These are phyloP conservation scores for Hypoxylon fuscum DNA, from an alignment of 495 filamentous ascomycete species.

Conservation along the genomic window DNA sequence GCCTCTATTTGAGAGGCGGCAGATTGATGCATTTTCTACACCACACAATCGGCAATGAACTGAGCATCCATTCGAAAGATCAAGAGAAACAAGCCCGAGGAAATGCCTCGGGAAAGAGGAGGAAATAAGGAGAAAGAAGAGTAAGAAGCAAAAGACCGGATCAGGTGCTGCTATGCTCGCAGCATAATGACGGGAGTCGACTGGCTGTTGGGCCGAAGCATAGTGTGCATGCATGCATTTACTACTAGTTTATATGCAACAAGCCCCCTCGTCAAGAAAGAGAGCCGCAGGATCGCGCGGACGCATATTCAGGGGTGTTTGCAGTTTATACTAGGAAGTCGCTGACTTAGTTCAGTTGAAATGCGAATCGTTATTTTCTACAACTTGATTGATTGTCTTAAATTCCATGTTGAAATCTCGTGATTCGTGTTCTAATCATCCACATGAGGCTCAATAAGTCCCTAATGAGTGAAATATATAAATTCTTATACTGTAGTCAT, in stretches of 20 bases:
- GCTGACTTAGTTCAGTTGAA: conserved; percentile 16
- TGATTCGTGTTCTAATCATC: not conserved
- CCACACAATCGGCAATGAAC: no score
- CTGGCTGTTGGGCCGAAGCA: conserved; percentile 3
- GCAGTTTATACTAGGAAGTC: conserved; percentile 11
- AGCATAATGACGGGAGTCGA: conserved; percentile 24
- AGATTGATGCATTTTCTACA: conserved; percentile 15
- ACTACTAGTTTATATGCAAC: conserved; percentile 19
- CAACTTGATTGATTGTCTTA: not conserved
- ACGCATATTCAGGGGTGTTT: conserved; percentile 9
- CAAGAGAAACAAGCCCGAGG: conserved; percentile 3
- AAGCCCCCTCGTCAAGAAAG: not conserved
- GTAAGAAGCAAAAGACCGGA: conserved; percentile 9
- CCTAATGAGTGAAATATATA: no score
- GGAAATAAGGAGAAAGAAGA: conserved; percentile 9
- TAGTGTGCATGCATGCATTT: conserved; percentile 8
- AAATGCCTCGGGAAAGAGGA: conserved; percentile 11
- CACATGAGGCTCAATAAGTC: no score
- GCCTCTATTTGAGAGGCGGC: conserved; percentile 15
- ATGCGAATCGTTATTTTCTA: no score
- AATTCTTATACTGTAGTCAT: no score
- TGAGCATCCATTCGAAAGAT: conserved; percentile 8
- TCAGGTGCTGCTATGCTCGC: not conserved
- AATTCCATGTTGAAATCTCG: not conserved
- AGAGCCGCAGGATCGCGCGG: conserved; percentile 1